phyloP scores from a whole-genome alignment of 1,139 yeast genomes.

The Zygotorulaspora mrakii region DNA sequence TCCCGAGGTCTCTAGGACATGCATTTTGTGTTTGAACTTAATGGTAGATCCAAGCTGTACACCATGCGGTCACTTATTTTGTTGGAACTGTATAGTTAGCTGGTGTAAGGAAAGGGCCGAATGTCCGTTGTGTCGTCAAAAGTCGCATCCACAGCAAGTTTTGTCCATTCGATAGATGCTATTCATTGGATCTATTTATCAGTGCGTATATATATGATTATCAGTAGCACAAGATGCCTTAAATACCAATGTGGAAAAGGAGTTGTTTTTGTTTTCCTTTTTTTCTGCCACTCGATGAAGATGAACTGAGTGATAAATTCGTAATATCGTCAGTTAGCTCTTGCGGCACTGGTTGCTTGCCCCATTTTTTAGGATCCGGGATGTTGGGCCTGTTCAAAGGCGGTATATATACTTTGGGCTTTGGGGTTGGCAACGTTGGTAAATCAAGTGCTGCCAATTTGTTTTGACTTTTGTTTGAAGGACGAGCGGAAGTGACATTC shows the following conservation, averaged over 20 bases:
- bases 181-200: no score
- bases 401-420: constrained; percentile 38
- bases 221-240: constrained; percentile 4
- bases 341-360: constrained; percentile 17
- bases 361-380: constrained; percentile 36
- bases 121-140: constrained; percentile 87
- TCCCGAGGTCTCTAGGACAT: constrained; percentile 64
- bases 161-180: neutral
- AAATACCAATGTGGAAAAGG: constrained; percentile 44
- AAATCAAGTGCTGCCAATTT: constrained; percentile 42
- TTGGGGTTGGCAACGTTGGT: constrained; percentile 51
- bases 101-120: constrained; percentile 89
- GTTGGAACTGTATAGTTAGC: constrained; percentile 87
- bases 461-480: constrained; percentile 20
- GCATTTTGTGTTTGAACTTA: constrained; percentile 76
- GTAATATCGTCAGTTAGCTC: constrained; percentile 12
- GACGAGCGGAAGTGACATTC: constrained; percentile 18
- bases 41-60: constrained; percentile 85
- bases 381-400: constrained; percentile 39
- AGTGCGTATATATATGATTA: neutral
- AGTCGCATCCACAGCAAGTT: constrained; percentile 67
- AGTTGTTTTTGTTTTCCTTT: constrained; percentile 46
- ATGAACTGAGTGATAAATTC: constrained; percentile 5
- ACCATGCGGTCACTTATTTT: constrained; percentile 86
- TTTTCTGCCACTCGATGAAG: constrained; percentile 24